Base-by-base conservation (phyloP, 352 stramenopile species). In the Phytophthora tentaculata region DNA sequence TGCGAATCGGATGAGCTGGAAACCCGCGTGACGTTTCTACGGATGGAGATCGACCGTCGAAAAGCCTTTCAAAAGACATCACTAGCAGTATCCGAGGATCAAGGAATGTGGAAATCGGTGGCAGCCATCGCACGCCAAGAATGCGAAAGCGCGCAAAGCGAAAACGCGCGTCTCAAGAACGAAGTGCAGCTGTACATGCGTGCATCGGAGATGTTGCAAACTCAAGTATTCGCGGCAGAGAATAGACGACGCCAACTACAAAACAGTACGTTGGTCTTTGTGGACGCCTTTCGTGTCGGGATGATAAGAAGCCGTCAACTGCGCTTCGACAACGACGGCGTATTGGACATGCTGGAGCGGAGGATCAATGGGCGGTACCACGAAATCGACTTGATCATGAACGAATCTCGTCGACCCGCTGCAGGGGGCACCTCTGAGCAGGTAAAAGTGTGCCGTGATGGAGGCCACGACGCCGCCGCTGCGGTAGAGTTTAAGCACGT, bases 371-470 rank as follows among this genome's bases (percentile, higher is more conserved):
- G 19, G 22, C 58, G 65, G 12, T 53, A 53, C 5, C 58, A 73
- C 7, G 65, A 73, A 17, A 28, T 73, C 6, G 45, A 56, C n/a
- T 22, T 20, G 8, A 73, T 68, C 2, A n/a, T 68, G 3, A 17
- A 16, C 17, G 58, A 72, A 45, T 41, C 53, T 10, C 51, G 24
- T 26, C 45, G 58, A 10, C 37, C 39, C 8, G 8, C 23, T 41
- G 32, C 29, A 22, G 64, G 28, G 7, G 22, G 44, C 17, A 37
- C 43, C n/a, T 20, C 39, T 7, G 62, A 69, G 6, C 23, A 60
- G 16, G 52, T 71, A 16, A 39, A 45, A 19, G 49, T 71, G 24
- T 67, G 57, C n/a, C 64, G 64, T n/a, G 56, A 71, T n/a, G 29
- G 26, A 7, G 20, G 26, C 14, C n/a, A 54, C 5, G 24, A 23